Conservation (phyloP, 352 stramenopile genomes). For the Phytophthora megakarya region DNA sequence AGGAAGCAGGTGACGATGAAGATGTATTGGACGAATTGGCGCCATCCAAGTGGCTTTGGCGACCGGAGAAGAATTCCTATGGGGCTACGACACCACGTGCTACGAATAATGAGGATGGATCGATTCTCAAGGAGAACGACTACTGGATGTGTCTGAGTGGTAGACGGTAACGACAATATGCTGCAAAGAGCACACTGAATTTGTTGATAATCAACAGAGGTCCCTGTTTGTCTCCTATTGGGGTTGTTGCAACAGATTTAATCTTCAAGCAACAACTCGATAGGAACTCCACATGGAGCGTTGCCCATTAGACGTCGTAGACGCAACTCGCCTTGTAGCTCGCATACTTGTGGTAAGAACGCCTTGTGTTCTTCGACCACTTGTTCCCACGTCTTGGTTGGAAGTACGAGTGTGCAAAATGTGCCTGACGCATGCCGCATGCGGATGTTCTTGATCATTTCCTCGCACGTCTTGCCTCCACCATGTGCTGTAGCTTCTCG, state of each 20-base stretch:
- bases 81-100: conserved; percentile 48
- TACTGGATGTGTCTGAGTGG: conserved; percentile 83
- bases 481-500: conserved; percentile 66
- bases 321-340: conserved; percentile 60
- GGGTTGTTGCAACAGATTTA: conserved; percentile 4
- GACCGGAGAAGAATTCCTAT: conserved; percentile 69
- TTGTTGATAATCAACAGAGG: conserved; percentile 19
- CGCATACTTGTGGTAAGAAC: conserved; percentile 46
- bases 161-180: conserved; percentile 10
- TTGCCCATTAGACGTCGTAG: conserved; percentile 63
- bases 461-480: conserved; percentile 74
- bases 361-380: conserved; percentile 47
- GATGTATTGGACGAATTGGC: conserved; percentile 68
- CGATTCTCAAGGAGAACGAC: conserved; percentile 74
- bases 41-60: conserved; percentile 69
- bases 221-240: conserved; percentile 14
- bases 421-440: conserved; percentile 82
- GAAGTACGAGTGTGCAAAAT: conserved; percentile 74
- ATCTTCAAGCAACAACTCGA: conserved; percentile 50
- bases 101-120: conserved; percentile 63
- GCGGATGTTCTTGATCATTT: conserved; percentile 89
- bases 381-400: conserved; percentile 49
- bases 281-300: conserved; percentile 41
- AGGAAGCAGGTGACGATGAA: conserved; percentile 81
- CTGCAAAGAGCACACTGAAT: not conserved